phyloP scores from a whole-genome alignment of 495 filamentous ascomycete species.

The Daldinia grandis region DNA sequence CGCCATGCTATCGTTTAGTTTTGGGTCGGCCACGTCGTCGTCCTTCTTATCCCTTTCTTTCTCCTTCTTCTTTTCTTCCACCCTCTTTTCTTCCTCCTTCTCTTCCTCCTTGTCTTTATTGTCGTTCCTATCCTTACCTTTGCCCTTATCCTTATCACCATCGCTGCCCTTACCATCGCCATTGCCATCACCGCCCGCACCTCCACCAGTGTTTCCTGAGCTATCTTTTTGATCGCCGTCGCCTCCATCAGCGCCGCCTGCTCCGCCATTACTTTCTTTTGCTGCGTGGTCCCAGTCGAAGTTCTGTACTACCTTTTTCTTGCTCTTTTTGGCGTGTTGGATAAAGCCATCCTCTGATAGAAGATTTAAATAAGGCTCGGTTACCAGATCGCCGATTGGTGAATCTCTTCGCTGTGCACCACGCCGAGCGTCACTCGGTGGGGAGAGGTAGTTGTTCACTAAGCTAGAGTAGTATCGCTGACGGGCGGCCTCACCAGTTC shows the following conservation, averaged over 20 bases:
- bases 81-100: slow-evolving; percentile 46
- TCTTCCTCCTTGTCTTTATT: slow-evolving; percentile 45
- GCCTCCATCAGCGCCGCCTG: slow-evolving; percentile 35
- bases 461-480: slow-evolving; percentile 29
- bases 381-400: slow-evolving; percentile 45
- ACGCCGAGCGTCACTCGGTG: slow-evolving; percentile 19
- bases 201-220: slow-evolving; percentile 38
- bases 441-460: slow-evolving; percentile 29
- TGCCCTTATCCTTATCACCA: slow-evolving; percentile 29
- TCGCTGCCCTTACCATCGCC: slow-evolving; percentile 20
- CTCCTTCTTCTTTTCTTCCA: slow-evolving; percentile 43
- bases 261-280: slow-evolving; percentile 55
- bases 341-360: slow-evolving; percentile 56
- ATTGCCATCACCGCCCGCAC: slow-evolving; percentile 43
- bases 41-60: slow-evolving; percentile 46
- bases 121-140: slow-evolving; percentile 41
- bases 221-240: slow-evolving; percentile 46
- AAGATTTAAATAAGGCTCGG: slow-evolving; percentile 53
- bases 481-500: slow-evolving; percentile 34
- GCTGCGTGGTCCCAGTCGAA: slow-evolving; percentile 47
- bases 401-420: slow-evolving; percentile 29
- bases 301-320: slow-evolving; percentile 35
- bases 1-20: slow-evolving; percentile 43
- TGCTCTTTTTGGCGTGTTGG: slow-evolving; percentile 52
- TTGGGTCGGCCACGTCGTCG: slow-evolving; percentile 27